Conservation (phyloP, 768 basidiomycete genomes). For the Pilatotrama ljubarskyi region DNA sequence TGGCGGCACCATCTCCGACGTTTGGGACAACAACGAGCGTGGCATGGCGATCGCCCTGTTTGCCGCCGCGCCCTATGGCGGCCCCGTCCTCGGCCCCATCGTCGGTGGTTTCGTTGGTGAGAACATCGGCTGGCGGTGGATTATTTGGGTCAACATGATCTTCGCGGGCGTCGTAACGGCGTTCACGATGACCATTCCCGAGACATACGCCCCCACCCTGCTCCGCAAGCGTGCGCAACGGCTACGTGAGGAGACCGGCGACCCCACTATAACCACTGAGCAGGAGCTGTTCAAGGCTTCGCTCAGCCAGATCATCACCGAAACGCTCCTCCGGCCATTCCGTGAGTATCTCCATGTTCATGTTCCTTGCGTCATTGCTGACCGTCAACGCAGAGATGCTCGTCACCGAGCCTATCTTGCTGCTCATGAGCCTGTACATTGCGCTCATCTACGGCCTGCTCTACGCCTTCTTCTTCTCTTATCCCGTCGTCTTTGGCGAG, state of each 20-base stretch:
- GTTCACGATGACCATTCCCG: slow-evolving; percentile 39
- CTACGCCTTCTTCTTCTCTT: slow-evolving; percentile 37
- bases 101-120: slow-evolving; percentile 50
- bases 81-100: slow-evolving; percentile 52
- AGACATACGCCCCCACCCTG: slow-evolving; percentile 49
- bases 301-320: slow-evolving; percentile 37
- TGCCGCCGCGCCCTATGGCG: slow-evolving; percentile 43
- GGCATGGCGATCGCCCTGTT: slow-evolving; percentile 45
- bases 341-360: slow-evolving; percentile 10
- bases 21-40: slow-evolving; percentile 40
- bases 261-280: slow-evolving; percentile 40
- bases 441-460: slow-evolving; percentile 44
- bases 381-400: slow-evolving; percentile 35
- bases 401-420: slow-evolving; percentile 45
- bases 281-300: slow-evolving; percentile 41
- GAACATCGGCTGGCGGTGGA: slow-evolving; percentile 40
- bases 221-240: slow-evolving; percentile 39
- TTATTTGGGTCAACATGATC: slow-evolving; percentile 44
- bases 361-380: background rate
- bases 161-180: slow-evolving; percentile 36
- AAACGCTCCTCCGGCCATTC: slow-evolving; percentile 46
- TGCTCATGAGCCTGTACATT: slow-evolving; percentile 47
- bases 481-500: slow-evolving; percentile 41
- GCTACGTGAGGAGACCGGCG: slow-evolving; percentile 39
- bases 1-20: slow-evolving; percentile 37